Evolutionary conservation across 108 stramenopile species (phyloP).

Genomic region (Nitzschia sp.): DNA sequence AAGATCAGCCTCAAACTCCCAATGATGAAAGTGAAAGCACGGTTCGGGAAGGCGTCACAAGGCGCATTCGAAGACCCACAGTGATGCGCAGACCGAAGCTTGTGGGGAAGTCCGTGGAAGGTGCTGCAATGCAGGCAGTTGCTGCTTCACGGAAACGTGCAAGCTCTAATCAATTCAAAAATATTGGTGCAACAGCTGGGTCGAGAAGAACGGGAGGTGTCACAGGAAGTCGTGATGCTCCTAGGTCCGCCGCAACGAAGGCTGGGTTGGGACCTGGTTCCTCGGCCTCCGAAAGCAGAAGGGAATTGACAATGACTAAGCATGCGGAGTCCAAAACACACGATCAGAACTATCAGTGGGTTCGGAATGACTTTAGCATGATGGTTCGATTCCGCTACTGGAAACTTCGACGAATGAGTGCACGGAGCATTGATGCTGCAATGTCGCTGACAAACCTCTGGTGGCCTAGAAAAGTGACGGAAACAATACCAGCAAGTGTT

Average conservation of each 20-base stretch:
- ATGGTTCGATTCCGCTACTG: slow-evolving; percentile 6
- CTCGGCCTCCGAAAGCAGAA: no score
- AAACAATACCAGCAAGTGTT: slow-evolving; percentile 18
- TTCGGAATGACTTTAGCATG: slow-evolving; percentile 16
- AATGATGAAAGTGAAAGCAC: neutral
- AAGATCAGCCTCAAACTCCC: neutral
- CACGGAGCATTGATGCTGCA: slow-evolving; percentile 10
- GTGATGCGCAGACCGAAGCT: slow-evolving; percentile 70
- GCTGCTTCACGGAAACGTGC: slow-evolving; percentile 54
- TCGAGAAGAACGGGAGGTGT: neutral
- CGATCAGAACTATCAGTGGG: slow-evolving; percentile 14
- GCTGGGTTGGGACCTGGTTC: neutral
- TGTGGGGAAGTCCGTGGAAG: slow-evolving; percentile 76
- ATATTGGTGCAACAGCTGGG: slow-evolving; percentile 8
- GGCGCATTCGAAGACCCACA: slow-evolving; percentile 53
- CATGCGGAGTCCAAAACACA: slow-evolving; percentile 13
- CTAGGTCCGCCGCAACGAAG: neutral
- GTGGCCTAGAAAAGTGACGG: slow-evolving; percentile 23
- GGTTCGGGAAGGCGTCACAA: slow-evolving; percentile 1
- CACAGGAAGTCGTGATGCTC: neutral
- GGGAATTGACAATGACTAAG: neutral
- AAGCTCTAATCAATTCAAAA: slow-evolving; percentile 46
- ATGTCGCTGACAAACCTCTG: slow-evolving; percentile 21
- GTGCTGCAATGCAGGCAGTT: slow-evolving; percentile 77
- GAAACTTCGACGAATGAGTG: slow-evolving; percentile 13